phyloP scores from a whole-genome alignment of 2,329 filamentous ascomycete genomes.

The Venturia asperata region DNA sequence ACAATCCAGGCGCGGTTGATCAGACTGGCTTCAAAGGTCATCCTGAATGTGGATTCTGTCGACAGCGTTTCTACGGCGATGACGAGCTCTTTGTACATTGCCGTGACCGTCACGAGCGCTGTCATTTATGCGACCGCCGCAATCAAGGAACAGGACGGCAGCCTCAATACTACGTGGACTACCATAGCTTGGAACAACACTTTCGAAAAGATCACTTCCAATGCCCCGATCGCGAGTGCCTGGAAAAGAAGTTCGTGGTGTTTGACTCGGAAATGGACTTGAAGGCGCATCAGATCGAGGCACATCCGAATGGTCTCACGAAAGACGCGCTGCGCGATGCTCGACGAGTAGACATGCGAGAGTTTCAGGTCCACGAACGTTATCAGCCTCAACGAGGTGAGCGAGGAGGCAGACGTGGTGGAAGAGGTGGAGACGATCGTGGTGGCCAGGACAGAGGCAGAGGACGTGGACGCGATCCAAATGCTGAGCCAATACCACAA shows the following conservation, averaged over 20 bases:
- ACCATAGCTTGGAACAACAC: constrained; percentile 76
- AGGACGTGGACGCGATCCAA: constrained; percentile 75
- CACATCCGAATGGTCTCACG: constrained; percentile 70
- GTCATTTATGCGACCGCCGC: constrained; percentile 81
- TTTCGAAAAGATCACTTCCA: constrained; percentile 82
- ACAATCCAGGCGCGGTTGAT: constrained; percentile 78
- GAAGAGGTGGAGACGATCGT: constrained; percentile 38
- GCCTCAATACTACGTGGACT: constrained; percentile 88
- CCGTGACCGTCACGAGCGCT: constrained; percentile 86
- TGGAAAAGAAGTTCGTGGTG: constrained; percentile 96
- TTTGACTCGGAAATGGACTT: constrained; percentile 93
- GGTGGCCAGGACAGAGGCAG: constrained; percentile 38
- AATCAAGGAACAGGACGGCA: constrained; percentile 47
- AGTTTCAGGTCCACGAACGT: constrained; percentile 55
- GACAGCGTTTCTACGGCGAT: constrained; percentile 85
- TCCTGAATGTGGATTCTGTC: constrained; percentile 88
- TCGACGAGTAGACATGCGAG: constrained; percentile 75
- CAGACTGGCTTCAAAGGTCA: constrained; percentile 97
- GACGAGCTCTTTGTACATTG: constrained; percentile 94
- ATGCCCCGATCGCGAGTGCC: constrained; percentile 76
- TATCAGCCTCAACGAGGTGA: constrained; percentile 45
- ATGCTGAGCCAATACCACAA: constrained; percentile 68
- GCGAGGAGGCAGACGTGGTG: constrained; percentile 27
- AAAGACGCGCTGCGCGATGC: constrained; percentile 81
- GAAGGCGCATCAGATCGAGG: constrained; percentile 82